Evolutionary conservation across 345 rosid genomes (phyloP).

Genomic region (Euclidium syriacum): DNA sequence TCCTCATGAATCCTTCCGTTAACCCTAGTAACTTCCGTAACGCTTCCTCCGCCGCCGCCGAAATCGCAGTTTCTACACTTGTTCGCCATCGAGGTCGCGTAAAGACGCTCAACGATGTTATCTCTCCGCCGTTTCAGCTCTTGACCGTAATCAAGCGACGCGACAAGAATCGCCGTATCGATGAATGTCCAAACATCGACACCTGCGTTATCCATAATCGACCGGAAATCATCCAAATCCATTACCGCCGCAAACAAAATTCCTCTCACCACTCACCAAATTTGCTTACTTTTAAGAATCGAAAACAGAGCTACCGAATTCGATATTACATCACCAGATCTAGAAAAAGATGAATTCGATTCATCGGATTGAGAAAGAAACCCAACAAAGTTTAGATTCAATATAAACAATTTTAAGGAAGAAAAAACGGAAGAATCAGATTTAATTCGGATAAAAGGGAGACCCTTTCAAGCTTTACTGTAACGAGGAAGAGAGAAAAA

Average conservation of each 20-base stretch:
- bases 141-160: conserved; percentile 55
- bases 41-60: conserved; percentile 30
- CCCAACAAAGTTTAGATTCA: background rate
- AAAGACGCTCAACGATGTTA: conserved; percentile 76
- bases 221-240: conserved; percentile 88
- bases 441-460: conserved; percentile 24
- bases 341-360: conserved; percentile 6
- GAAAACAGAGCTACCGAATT: conserved; percentile 18
- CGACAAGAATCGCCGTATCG: conserved; percentile 78
- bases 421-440: background rate
- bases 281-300: background rate
- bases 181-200: conserved; percentile 93
- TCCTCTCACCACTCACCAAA: background rate
- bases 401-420: background rate
- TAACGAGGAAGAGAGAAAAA: conserved; percentile 13
- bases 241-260: conserved; percentile 20
- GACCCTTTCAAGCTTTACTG: conserved; percentile 12
- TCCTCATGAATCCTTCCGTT: conserved; percentile 35
- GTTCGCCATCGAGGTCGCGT: conserved; percentile 46
- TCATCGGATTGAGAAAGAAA: background rate
- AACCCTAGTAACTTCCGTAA: conserved; percentile 30
- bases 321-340: conserved; percentile 33
- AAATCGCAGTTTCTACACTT: conserved; percentile 63
- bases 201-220: conserved; percentile 64
- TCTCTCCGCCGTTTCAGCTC: conserved; percentile 76